Percentiles rank a stretch among this genome's conserved stretches.
These are phyloP conservation scores for Brassica hybrid DNA, from an alignment of 441 rosid species.

Conservation along the genomic window DNA sequence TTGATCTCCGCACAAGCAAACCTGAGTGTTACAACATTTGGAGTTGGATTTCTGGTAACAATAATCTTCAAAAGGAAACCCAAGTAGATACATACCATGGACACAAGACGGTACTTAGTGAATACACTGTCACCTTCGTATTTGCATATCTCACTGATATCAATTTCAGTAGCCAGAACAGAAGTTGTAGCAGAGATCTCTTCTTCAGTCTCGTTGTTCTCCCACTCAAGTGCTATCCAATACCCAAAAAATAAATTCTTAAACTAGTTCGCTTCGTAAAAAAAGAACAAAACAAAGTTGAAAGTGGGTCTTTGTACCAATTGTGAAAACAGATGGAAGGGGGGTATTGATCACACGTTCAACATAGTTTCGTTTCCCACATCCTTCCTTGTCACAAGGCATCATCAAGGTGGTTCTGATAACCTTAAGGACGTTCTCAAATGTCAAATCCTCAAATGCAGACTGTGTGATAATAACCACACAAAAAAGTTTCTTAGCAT, in stretches of 20 bases:
- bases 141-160: constrained; percentile 13
- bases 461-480: no score
- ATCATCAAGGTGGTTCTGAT: neutral
- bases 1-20: constrained; percentile 20
- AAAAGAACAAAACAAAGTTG: neutral
- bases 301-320: constrained; percentile 11
- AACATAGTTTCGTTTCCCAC: constrained; percentile 27
- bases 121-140: neutral
- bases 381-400: constrained; percentile 29
- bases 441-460: no score
- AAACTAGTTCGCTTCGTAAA: no score
- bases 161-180: neutral
- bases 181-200: constrained; percentile 4
- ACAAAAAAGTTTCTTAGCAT: no score
- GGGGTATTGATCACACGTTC: neutral
- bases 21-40: constrained; percentile 9
- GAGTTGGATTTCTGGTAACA: constrained; percentile 9
- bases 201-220: no score
- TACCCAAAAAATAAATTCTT: neutral
- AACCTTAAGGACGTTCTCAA: constrained; percentile 13
- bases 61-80: neutral
- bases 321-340: constrained; percentile 24
- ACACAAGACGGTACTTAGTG: constrained; percentile 22
- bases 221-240: no score
- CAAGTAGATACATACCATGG: constrained; percentile 11